Evolutionary conservation across 2,329 filamentous ascomycete genomes (phyloP), one percentile per base, ranked within the genome.

Genomic region (Leptosphaerulina australis): DNA sequence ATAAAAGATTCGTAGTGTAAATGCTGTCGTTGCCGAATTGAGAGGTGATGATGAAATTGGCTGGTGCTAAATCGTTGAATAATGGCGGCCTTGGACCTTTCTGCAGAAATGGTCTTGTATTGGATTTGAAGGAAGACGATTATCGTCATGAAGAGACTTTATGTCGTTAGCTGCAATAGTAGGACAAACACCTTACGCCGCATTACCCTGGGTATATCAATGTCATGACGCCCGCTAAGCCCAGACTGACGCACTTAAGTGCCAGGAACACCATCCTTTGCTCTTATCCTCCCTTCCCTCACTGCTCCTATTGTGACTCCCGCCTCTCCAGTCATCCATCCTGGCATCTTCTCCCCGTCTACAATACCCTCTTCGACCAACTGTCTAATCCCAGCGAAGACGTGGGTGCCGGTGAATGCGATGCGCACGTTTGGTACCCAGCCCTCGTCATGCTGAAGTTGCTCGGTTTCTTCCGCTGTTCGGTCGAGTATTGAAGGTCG

Each of bases 311-410:
- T 79, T 44, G 88, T 94, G 4, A 94, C 85, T 0, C 86, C 88
- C 34, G 91, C 88, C 64, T 96, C 91, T 2, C 91, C 91, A 1
- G 90, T 94, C 86, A 96, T 87, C 90, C 91, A 96, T 0, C 88
- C 88, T 0, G 91, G 91, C 88, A 95, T 92, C 45, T 79, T 83
- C 63, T 86, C 81, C 1, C 90, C 87, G 66, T 95, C 85, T 20
- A 96, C 77, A 40, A 89, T 79, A 0, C 90, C 90, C 12, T 83
- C 76, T 70, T 95, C 90, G 0, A 93, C 88, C 24, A 96, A 78
- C 64, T 88, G 84, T 37, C 90, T 81, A 18, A 96, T 79, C 0
- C 91, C 91, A 0, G 87, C 86, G 74, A 95, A 93, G 2, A 96
- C 85, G 67, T 96, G 90, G 0, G 81, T 72, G 0, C 91, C 91